Evolutionary conservation across 176 grass and related monocot species (phyloP).

Genomic region (Triticum timopheevii): DNA sequence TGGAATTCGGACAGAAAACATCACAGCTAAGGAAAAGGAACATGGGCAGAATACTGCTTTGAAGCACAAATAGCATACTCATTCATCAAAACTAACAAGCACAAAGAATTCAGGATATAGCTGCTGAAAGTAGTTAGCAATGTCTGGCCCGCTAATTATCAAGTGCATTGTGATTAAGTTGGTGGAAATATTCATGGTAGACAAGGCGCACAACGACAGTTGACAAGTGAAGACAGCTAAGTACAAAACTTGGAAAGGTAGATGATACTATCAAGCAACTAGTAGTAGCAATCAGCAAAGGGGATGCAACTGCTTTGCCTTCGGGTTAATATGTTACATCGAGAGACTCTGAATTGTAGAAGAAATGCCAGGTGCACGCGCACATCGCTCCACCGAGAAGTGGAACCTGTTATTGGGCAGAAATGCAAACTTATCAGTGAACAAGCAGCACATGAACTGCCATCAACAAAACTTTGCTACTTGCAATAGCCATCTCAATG

Average conservation of each 20-base stretch:
- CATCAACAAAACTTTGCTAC: background rate
- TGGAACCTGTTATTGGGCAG: slow-evolving; percentile 59
- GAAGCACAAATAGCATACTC: too few relatives aligned
- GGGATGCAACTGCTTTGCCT: background rate
- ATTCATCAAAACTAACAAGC: background rate
- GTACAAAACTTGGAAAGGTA: background rate
- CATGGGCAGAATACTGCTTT: too few relatives aligned
- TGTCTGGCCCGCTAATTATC: background rate
- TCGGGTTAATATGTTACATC: slow-evolving; percentile 46
- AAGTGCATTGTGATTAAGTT: too few relatives aligned
- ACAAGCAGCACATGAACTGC: background rate
- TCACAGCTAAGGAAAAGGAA: background rate
- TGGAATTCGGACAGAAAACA: background rate
- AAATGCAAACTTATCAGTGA: slow-evolving; percentile 25
- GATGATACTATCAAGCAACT: background rate
- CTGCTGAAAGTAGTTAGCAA: background rate
- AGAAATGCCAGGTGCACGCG: slow-evolving; percentile 97
- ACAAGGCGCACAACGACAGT: too few relatives aligned
- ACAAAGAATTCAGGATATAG: background rate
- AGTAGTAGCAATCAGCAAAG: background rate
- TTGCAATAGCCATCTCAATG: background rate
- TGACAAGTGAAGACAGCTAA: too few relatives aligned
- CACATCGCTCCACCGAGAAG: slow-evolving; percentile 95
- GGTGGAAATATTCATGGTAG: too few relatives aligned
- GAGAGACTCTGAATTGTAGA: slow-evolving; percentile 89